Percentiles rank a stretch among this genome's conserved stretches.
phyloP scores from a whole-genome alignment of 1,284 basidiomycete genomes.

The Ganoderma lucidum region DNA sequence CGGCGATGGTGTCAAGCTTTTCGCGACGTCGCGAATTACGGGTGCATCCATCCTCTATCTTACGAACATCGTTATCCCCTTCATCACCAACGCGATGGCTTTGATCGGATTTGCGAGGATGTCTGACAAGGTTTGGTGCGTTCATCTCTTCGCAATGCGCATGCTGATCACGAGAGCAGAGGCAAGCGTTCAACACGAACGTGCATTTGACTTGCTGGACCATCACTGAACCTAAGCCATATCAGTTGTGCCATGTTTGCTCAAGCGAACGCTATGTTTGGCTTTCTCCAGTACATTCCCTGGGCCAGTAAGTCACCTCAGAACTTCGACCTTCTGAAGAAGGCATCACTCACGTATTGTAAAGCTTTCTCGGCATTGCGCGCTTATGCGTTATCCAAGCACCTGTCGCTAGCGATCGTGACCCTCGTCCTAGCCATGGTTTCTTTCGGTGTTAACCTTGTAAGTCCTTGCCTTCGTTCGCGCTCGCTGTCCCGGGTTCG shows the following conservation, averaged over 20 bases:
- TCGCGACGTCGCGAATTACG: slow-evolving; percentile 5
- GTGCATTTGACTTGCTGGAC: neutral
- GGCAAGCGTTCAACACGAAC: neutral
- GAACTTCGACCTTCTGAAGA: too few relatives aligned
- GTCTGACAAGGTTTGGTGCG: slow-evolving; percentile 6
- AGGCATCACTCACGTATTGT: neutral
- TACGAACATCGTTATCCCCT: slow-evolving; percentile 8
- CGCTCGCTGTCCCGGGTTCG: too few relatives aligned
- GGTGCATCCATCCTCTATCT: slow-evolving; percentile 11
- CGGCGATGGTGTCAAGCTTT: slow-evolving; percentile 9
- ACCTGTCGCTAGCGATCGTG: neutral
- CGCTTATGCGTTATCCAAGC: slow-evolving; percentile 3
- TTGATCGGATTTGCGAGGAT: slow-evolving; percentile 3
- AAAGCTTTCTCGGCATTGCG: slow-evolving; percentile 12
- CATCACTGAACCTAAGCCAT: neutral
- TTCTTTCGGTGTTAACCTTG: neutral
- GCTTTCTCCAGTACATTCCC: slow-evolving; percentile 14
- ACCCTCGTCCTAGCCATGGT: neutral
- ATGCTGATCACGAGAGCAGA: slow-evolving; percentile 3
- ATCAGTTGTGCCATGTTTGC: slow-evolving; percentile 4
- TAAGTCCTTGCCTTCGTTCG: neutral
- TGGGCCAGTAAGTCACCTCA: slow-evolving; percentile 12
- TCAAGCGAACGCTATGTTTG: neutral
- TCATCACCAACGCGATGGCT: slow-evolving; percentile 6
- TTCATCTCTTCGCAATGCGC: neutral